These are phyloP conservation scores for Hemileccinum rubropunctum DNA, from an alignment of 768 basidiomycete genomes.

Conservation along the genomic window DNA sequence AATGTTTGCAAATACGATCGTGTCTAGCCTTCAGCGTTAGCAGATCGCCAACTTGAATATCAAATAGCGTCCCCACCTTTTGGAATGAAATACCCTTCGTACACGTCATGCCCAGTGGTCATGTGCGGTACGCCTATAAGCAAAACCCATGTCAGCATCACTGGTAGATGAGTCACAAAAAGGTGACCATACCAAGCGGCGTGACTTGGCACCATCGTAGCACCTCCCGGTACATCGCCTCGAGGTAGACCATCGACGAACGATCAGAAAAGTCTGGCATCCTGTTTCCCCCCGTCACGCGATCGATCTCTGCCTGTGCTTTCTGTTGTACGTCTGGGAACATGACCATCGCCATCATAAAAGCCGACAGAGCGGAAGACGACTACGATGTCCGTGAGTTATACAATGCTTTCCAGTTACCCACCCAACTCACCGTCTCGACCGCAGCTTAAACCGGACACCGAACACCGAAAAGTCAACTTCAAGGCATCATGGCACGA, in stretches of 20 bases:
- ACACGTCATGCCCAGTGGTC: conserved; percentile 13
- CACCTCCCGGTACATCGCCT: conserved; percentile 20
- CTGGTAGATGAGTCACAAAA: not conserved
- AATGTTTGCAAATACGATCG: conserved; percentile 20
- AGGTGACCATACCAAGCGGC: conserved; percentile 18
- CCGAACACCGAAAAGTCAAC: too few relatives aligned
- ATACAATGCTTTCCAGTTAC: too few relatives aligned
- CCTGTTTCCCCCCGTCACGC: conserved; percentile 10
- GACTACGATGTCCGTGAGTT: conserved; percentile 1
- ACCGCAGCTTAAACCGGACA: conserved; percentile 15
- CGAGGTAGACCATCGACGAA: conserved; percentile 22
- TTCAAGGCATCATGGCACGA: too few relatives aligned
- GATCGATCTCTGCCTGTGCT: conserved; percentile 29
- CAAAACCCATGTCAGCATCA: not conserved
- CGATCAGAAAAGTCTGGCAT: conserved; percentile 23
- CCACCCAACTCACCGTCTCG: conserved; percentile 15
- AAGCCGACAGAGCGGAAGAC: conserved; percentile 24
- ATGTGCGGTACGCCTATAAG: conserved; percentile 29
- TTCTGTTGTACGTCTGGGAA: conserved; percentile 24
- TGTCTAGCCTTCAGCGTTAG: conserved; percentile 16
- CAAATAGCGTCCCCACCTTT: conserved; percentile 9
- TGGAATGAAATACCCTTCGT: conserved; percentile 18
- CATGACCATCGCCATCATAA: conserved; percentile 26
- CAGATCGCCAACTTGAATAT: not conserved
- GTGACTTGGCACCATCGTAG: conserved; percentile 25